Base-by-base conservation (phyloP, 331 rosid species). In the Pyracantha coccinea region DNA sequence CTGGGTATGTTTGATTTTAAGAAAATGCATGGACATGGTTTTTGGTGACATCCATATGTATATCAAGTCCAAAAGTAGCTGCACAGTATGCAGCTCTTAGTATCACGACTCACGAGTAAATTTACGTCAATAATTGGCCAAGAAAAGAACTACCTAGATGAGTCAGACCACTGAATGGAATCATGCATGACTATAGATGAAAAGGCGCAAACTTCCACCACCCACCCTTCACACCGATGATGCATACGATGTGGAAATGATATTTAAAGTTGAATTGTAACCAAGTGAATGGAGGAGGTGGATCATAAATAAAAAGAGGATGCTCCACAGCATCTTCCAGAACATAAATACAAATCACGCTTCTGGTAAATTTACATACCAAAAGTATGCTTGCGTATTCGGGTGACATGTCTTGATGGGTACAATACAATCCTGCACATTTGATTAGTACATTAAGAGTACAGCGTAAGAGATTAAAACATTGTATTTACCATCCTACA, bases 381-480 rank as follows among this genome's bases (percentile, higher is more conserved):
- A 95, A 79, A 83, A 95, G 93, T 64, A 95, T 78, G 79, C 97
- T 94, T 31, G 99, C 99, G 80, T 94, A 94, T 85, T 92, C 99
- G 0, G 99, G 97, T 25, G 97, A 92, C 74, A 94, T 89, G 82
- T 95, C 99, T 78, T 95, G 99, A 82, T 95, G 99, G 60, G 97
- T 92, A 76, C 97, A 95, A 80, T 92, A 95, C 47, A 95, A 95
- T 78, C 99, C 97, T 92, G 96, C 68, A 79, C 6, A 61, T 52
- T 72, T 76, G 55, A 35, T 35, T 35, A 78, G 71, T 33, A 66
- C 4, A 70, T 64, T 60, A 25, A 53, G 27, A 67, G 78, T 83
- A 72, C 27, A 77, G 69, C 29, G 53, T 13, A 67, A 35, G 72
- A 21, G 19, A 59, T 57, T 19, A 10, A 20, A 10, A 29, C 44